phyloP scores from a whole-genome alignment of 306 rosid species.

The Elaeagnus macrophylla region DNA sequence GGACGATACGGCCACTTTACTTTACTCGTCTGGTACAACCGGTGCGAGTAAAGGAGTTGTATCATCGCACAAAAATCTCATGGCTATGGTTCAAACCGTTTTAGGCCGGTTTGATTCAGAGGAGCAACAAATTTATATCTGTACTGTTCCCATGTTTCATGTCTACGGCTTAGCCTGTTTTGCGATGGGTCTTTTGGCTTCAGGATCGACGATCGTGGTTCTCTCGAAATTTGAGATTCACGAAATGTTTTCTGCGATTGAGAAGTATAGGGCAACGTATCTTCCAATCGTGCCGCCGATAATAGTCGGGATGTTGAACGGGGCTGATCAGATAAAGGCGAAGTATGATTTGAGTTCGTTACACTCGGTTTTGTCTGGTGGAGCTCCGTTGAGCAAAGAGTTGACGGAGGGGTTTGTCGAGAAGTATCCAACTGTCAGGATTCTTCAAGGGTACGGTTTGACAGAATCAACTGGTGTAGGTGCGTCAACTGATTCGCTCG shows the following conservation, averaged over 20 bases:
- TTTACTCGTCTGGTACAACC: constrained; percentile 86
- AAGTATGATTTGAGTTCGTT: constrained; percentile 29
- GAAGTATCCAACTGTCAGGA: constrained; percentile 23
- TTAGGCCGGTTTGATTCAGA: constrained; percentile 30
- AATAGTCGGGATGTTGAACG: constrained; percentile 30
- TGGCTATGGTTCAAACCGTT: constrained; percentile 52
- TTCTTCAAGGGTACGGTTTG: constrained; percentile 42
- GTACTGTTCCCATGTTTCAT: constrained; percentile 92
- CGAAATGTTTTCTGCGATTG: constrained; percentile 35
- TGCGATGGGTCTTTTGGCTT: constrained; percentile 52
- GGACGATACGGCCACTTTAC: constrained; percentile 75
- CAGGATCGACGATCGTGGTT: constrained; percentile 47
- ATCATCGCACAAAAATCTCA: constrained; percentile 65
- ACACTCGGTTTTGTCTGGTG: constrained; percentile 24
- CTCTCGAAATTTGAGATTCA: constrained; percentile 25
- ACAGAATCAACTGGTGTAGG: constrained; percentile 36
- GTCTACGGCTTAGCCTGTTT: constrained; percentile 69
- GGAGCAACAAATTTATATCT: constrained; percentile 44
- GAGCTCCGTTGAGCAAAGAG: constrained; percentile 34
- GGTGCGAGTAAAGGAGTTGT: constrained; percentile 87
- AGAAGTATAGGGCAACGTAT: constrained; percentile 30
- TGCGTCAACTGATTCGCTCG: constrained; percentile 12
- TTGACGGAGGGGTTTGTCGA: constrained; percentile 17
- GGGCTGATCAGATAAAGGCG: constrained; percentile 3
- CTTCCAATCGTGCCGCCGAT: constrained; percentile 29